Base-by-base conservation (phyloP, 1,284 basidiomycete species). In the Trametes versicolor region DNA sequence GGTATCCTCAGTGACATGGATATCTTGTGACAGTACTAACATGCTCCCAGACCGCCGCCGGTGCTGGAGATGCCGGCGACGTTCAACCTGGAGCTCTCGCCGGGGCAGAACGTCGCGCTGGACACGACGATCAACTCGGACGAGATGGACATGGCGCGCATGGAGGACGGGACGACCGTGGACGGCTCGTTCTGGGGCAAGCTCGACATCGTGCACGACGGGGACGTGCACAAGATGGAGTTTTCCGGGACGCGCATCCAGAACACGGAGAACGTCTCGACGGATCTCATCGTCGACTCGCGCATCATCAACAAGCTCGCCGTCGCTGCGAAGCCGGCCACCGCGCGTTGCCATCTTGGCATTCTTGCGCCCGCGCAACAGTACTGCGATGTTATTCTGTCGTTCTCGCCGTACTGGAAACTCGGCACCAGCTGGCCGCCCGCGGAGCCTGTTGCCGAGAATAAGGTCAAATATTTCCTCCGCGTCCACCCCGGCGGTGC, bases 101-200 rank as follows among this genome's bases (percentile, higher is more conserved):
- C 91, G 2, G 90, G 90, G 17, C 91, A 92, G 75, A 82, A 85
- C 58, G 88, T 94, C 61, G 90, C 87, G 4, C 83, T 94, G 25
- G 93, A 94, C 71, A 91, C 90, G 1, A 88, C 84, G 17, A 83
- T 93, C 50, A 83, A 84, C 53, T 94, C 92, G 10, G 85, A 84
- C 61, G 92, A 94, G 70, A 82, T 93, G 37, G 92, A 94, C 74
- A 94, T 94, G 92, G 88, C 92, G 2, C 86, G 91, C 58, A 93
- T 92, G 90, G 92, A 94, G 68, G 92, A 94, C 70, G 92, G 92
- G 2, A 94, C 91, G 12, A 82, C 87, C 27, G 92, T 94, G 25
- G 92, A 92, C 59, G 92, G 92, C 49, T 80, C 85, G 74, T 94
- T 94, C 79, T 94, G 90, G 91, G 92, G 92, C 2, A 94, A 93